Percentiles rank a stretch among this genome's conserved stretches.
phyloP scores from a whole-genome alignment of 108 stramenopile species.

The Asterionellopsis glacialis region DNA sequence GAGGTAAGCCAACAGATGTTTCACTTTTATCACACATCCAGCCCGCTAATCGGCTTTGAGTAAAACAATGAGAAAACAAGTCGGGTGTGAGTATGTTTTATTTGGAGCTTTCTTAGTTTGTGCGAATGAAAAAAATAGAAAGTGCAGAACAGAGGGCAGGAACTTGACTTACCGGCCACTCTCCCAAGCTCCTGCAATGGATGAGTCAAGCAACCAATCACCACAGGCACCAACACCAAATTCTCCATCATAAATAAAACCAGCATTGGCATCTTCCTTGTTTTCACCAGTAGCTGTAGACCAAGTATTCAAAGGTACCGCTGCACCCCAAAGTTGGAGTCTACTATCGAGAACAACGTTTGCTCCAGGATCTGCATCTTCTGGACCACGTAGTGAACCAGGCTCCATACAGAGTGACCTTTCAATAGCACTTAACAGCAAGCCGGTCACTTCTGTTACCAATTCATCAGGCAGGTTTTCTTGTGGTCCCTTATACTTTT shows the following conservation, averaged over 20 bases:
- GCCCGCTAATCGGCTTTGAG: no score
- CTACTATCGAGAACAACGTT: slow-evolving; percentile 34
- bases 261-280: slow-evolving; percentile 13
- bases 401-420: slow-evolving; percentile 21
- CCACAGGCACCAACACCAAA: slow-evolving; percentile 72
- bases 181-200: slow-evolving; percentile 78
- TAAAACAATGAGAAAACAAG: no score
- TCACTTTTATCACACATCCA: no score
- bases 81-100: no score
- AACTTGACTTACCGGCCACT: slow-evolving; percentile 39
- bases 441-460: slow-evolving; percentile 39
- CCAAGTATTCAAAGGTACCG: slow-evolving; percentile 81
- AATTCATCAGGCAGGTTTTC: slow-evolving; percentile 68
- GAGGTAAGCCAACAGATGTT: no score
- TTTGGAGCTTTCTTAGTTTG: no score
- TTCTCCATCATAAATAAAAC: slow-evolving; percentile 61
- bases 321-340: slow-evolving; percentile 88
- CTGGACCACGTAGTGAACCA: neutral
- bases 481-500: slow-evolving; percentile 77
- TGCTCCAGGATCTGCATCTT: neutral
- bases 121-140: no score
- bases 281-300: neutral
- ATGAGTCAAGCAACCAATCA: slow-evolving; percentile 80
- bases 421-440: slow-evolving; percentile 51
- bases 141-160: no score